Conservation (phyloP, 441 rosid species). For the Erysimum cheiri region DNA sequence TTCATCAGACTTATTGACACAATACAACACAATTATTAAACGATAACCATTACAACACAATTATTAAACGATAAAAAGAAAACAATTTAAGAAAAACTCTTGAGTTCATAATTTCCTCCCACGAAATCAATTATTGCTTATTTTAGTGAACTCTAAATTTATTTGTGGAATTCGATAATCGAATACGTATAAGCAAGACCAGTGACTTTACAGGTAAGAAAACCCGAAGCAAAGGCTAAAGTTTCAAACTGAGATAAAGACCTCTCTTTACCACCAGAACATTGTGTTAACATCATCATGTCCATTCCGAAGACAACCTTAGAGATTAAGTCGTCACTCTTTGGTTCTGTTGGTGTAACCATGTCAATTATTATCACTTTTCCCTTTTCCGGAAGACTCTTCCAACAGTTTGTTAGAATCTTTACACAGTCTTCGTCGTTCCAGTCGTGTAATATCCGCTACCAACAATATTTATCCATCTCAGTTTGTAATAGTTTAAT, state of each 20-base stretch:
- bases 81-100: too few species aligned
- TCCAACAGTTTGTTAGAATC: slow-evolving; percentile 52
- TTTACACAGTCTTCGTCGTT: slow-evolving; percentile 42
- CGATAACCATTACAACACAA: too few species aligned
- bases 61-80: too few species aligned
- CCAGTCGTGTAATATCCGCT: slow-evolving; percentile 42
- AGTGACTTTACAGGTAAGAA: slow-evolving; percentile 7
- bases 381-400: slow-evolving; percentile 43
- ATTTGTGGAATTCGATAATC: slow-evolving; percentile 44
- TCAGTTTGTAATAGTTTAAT: neutral
- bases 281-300: slow-evolving; percentile 33
- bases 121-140: neutral
- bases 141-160: neutral
- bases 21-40: too few species aligned
- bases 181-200: slow-evolving; percentile 37
- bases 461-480: neutral
- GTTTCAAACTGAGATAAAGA: slow-evolving; percentile 28
- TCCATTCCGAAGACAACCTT: slow-evolving; percentile 34
- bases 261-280: slow-evolving; percentile 31
- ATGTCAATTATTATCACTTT: slow-evolving; percentile 50
- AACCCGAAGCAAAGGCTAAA: slow-evolving; percentile 25
- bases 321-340: slow-evolving; percentile 27
- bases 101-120: neutral
- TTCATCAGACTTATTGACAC: too few species aligned
- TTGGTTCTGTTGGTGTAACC: slow-evolving; percentile 46